Evolutionary conservation across 768 basidiomycete species (phyloP).

Genomic region (Mycena haematopus): DNA sequence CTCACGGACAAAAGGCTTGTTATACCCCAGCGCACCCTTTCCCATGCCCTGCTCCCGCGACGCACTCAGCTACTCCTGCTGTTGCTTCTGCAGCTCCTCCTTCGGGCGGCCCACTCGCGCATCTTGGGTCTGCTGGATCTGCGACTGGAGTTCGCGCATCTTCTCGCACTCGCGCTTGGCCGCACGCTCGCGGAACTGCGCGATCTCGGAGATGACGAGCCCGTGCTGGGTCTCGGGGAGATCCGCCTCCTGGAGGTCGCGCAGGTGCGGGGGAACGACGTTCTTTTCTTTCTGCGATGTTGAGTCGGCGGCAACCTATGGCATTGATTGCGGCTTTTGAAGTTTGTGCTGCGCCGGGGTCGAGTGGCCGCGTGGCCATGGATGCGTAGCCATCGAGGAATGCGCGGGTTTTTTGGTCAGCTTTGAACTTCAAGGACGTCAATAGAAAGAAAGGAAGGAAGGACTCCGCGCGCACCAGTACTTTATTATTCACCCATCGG

Average conservation of each 20-base stretch:
- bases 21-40: constrained; percentile 77
- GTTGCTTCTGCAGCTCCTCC: constrained; percentile 41
- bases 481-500: constrained; percentile 57
- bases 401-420: constrained; percentile 91
- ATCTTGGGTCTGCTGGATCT: constrained; percentile 71
- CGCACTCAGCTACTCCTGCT: constrained; percentile 35
- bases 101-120: constrained; percentile 80
- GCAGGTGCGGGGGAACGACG: constrained; percentile 93
- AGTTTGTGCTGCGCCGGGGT: constrained; percentile 46
- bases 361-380: constrained; percentile 28
- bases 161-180: constrained; percentile 93
- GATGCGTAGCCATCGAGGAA: constrained; percentile 85
- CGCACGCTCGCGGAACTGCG: constrained; percentile 92
- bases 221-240: constrained; percentile 93
- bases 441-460: constrained; percentile 57
- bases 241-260: constrained; percentile 95
- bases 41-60: constrained; percentile 59
- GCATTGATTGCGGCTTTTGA: constrained; percentile 70
- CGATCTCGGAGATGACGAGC: constrained; percentile 95
- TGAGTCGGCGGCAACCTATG: constrained; percentile 75
- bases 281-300: constrained; percentile 85
- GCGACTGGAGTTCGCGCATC: constrained; percentile 70
- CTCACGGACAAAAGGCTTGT: constrained; percentile 84
- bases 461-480: constrained; percentile 60
- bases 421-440: constrained; percentile 65